Evolutionary conservation across 225 moss, liverwort and hornwort species (phyloP).

Genomic region (Lunularia cruciata): DNA sequence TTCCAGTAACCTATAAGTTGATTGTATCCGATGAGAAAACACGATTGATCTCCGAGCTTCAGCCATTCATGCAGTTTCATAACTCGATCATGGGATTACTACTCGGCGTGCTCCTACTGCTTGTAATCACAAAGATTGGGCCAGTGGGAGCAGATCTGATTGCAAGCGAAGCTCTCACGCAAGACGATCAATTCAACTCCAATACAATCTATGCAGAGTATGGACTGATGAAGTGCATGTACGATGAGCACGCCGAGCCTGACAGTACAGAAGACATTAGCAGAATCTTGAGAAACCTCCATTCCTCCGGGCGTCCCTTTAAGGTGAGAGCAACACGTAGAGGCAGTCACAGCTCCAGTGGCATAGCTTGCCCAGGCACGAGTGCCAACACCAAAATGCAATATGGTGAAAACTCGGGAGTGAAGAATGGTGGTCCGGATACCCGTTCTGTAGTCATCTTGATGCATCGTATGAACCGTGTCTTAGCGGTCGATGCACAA

Average conservation of each 20-base stretch:
- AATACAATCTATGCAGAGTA: slow-evolving; percentile 40
- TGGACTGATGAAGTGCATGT: slow-evolving; percentile 48
- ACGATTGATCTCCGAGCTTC: too few relatives aligned
- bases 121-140: too few relatives aligned
- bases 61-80: too few relatives aligned
- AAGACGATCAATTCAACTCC: slow-evolving; percentile 26
- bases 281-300: slow-evolving; percentile 29
- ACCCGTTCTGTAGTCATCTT: slow-evolving; percentile 41
- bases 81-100: too few relatives aligned
- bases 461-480: slow-evolving; percentile 50
- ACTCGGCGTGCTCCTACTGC: too few relatives aligned
- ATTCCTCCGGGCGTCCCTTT: slow-evolving; percentile 17
- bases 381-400: slow-evolving; percentile 25
- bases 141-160: too few relatives aligned
- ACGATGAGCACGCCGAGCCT: slow-evolving; percentile 37
- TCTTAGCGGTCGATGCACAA: slow-evolving; percentile 34
- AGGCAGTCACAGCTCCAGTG: slow-evolving; percentile 32
- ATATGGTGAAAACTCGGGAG: not conserved
- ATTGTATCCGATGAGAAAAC: too few relatives aligned
- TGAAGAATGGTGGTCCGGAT: not conserved
- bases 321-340: slow-evolving; percentile 47
- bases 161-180: slow-evolving; percentile 16
- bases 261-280: slow-evolving; percentile 43
- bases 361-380: slow-evolving; percentile 43
- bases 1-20: too few relatives aligned